Evolutionary conservation across 1,139 yeast genomes (phyloP).

Genomic region (Kazachstania sp.): DNA sequence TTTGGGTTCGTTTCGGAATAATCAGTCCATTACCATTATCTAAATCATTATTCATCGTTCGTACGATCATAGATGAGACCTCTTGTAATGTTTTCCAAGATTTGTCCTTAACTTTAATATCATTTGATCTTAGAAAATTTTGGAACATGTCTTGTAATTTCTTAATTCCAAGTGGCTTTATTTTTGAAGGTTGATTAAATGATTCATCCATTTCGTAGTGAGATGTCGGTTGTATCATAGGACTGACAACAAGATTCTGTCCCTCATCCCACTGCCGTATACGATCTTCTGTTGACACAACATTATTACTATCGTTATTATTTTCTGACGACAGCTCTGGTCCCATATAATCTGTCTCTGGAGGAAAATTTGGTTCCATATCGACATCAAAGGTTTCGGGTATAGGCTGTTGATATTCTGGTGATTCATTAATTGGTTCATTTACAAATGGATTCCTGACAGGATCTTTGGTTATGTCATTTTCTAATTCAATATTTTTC

Average conservation of each 20-base stretch:
- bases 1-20: constrained; percentile 11
- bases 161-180: no score
- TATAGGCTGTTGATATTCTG: background rate
- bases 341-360: background rate
- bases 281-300: no score
- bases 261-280: no score
- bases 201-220: no score
- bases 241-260: no score
- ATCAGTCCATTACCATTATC: constrained; percentile 7
- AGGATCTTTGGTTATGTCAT: background rate
- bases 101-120: constrained; percentile 1
- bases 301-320: no score
- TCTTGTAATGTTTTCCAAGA: constrained; percentile 6
- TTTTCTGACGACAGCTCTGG: background rate
- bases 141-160: constrained; percentile 1
- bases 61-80: constrained; percentile 1
- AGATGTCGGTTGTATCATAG: no score
- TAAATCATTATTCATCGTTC: constrained; percentile 6
- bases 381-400: background rate
- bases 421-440: background rate
- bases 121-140: background rate
- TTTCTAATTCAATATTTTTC: background rate
- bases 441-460: constrained; percentile 1
- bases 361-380: background rate
- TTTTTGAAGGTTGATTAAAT: no score